Conservation (phyloP, 1,284 basidiomycete genomes). For the Schizophyllum amplum region DNA sequence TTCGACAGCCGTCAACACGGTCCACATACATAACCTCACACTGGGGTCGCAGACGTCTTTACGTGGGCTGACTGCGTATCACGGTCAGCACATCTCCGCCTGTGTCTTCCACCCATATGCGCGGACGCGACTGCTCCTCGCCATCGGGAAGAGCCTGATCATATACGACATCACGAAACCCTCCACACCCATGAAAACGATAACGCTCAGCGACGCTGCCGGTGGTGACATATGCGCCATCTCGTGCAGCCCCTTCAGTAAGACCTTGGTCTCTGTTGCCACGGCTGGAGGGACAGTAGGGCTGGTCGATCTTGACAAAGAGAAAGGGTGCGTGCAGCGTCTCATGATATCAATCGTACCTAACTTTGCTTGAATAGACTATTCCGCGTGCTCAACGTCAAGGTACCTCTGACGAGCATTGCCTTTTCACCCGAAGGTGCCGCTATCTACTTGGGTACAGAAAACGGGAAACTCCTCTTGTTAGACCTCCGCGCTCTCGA, state of each 20-base stretch:
- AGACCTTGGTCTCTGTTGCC: conserved; percentile 52
- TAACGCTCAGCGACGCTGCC: conserved; percentile 39
- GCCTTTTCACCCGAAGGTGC: conserved; percentile 63
- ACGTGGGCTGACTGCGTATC: conserved; percentile 35
- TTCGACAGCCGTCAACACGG: conserved; percentile 39
- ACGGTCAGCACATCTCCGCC: conserved; percentile 28
- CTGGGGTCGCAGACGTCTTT: conserved; percentile 43
- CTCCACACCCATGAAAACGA: conserved; percentile 42
- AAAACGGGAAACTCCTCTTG: conserved; percentile 50
- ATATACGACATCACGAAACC: conserved; percentile 57
- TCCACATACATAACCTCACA: conserved; percentile 54
- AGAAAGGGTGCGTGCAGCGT: conserved; percentile 45
- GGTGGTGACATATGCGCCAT: conserved; percentile 41
- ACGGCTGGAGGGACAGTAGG: conserved; percentile 44
- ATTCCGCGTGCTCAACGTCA: conserved; percentile 44
- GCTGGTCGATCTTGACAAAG: conserved; percentile 65
- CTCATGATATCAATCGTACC: conserved; percentile 4
- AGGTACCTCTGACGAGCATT: conserved; percentile 44
- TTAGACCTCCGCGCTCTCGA: conserved; percentile 58
- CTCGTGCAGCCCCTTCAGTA: conserved; percentile 65
- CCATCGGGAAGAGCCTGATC: conserved; percentile 41
- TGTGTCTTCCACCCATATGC: conserved; percentile 55
- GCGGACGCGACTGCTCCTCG: conserved; percentile 48
- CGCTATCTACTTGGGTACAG: conserved; percentile 54
- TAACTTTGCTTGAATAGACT: conserved; percentile 29